Evolutionary conservation across 257 asterid genomes (phyloP), one percentile per base, ranked within the genome.

Genomic region (Solanum bulbocastanum): DNA sequence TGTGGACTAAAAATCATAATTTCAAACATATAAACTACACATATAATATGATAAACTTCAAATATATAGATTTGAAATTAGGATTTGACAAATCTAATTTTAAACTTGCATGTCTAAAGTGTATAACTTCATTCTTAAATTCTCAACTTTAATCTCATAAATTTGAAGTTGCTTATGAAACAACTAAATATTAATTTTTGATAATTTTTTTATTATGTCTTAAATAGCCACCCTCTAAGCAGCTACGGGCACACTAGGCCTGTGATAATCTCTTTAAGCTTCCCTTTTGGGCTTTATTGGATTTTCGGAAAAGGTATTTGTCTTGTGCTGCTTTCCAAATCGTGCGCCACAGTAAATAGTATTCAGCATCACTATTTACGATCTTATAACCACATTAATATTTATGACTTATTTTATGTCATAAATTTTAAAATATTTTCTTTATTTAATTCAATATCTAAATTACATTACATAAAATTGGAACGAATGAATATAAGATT

Each of bases 361-460:
- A 46, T 13, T 46, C 56, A 2, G 56, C 56, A 13, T 13, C 56
- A 46, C 18, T 42, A 11, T 42, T 42, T 42, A 10, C 49, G 4
- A 10, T 13, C 49, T 40, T 10, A 40, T 40, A 13, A 40, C 4
- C 14, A 10, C 14, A 11, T 11, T 42, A 42, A 42, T 42, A 52
- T 52, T 0, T 56, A 6, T 56, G 23, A 56, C 10, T 18, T 56
- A 56, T 18, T 18, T 18, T 1, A 6, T 52, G 3, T 52, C 4
- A 52, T 6, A 18, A 52, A 15, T 56, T 52, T 56, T 18, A 56
- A 6, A 56, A 18, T 56, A 56, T 56, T 56, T 56, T 56, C 10
- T 56, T 56, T 56, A 0, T 56, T 3, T 18, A 56, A 18, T 16
- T 18, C 1, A 1, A 1, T 18, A 6, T 52, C 0, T 15, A 52